Evolutionary conservation across 495 filamentous ascomycete species (phyloP).

Genomic region (Bathelium albidoporum): DNA sequence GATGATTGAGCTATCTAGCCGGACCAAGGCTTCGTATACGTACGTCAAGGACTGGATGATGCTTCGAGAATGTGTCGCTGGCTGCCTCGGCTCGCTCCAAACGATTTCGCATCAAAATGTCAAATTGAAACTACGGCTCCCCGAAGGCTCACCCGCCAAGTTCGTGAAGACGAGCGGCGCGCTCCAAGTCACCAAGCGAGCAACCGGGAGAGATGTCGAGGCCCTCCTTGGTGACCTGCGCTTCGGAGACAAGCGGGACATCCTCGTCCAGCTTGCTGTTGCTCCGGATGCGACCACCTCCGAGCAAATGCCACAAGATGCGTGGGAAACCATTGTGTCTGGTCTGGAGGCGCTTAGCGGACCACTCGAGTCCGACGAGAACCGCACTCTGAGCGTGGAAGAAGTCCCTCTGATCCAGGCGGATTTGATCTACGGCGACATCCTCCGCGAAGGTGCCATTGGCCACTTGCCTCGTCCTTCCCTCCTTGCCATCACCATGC

Average conservation of each 20-base stretch:
- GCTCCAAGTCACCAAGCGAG: conserved; percentile 91
- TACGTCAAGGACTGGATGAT: conserved; percentile 99
- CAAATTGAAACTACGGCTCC: conserved; percentile 87
- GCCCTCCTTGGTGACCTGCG: conserved; percentile 84
- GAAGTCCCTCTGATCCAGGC: conserved; percentile 94
- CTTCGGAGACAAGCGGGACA: conserved; percentile 96
- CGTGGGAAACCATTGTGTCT: conserved; percentile 95
- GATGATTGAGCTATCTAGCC: conserved; percentile 92
- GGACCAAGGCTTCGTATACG: conserved; percentile 93
- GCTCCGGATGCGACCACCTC: conserved; percentile 77
- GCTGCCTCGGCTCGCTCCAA: conserved; percentile 88
- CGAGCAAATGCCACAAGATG: conserved; percentile 80
- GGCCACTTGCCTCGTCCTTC: conserved; percentile 83
- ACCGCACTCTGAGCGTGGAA: conserved; percentile 75
- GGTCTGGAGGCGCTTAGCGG: conserved; percentile 93
- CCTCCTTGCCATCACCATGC: conserved; percentile 94
- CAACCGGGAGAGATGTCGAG: conserved; percentile 93
- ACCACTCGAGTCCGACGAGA: conserved; percentile 76
- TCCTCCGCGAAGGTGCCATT: conserved; percentile 80
- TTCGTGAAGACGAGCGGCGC: conserved; percentile 98
- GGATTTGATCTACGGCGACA: conserved; percentile 86
- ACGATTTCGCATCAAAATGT: conserved; percentile 97
- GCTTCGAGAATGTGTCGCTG: conserved; percentile 92
- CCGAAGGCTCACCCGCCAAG: conserved; percentile 93
- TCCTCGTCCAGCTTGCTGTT: conserved; percentile 91